phyloP scores from a whole-genome alignment of 352 stramenopile species.

The Phytopythium aichiense region DNA sequence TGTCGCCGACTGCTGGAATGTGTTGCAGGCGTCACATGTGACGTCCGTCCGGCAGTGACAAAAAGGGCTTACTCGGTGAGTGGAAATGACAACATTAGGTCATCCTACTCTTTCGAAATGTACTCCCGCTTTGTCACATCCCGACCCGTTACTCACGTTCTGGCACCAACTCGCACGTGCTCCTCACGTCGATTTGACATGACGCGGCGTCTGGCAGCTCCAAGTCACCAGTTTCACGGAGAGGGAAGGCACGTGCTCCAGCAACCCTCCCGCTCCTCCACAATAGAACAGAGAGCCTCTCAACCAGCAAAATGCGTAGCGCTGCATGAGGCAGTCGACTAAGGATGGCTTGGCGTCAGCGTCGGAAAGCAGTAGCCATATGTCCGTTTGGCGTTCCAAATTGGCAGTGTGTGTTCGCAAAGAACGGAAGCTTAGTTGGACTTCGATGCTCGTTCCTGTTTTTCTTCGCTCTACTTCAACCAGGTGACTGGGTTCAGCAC shows the following conservation, averaged over 20 bases:
- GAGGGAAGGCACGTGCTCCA: not conserved
- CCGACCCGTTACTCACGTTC: conserved; percentile 1
- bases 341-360: no score
- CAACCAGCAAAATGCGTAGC: no score
- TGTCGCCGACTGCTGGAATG: not conserved
- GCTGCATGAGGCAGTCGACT: no score
- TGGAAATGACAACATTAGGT: no score
- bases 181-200: conserved; percentile 2
- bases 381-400: not conserved
- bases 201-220: not conserved
- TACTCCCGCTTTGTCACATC: no score
- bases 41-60: not conserved
- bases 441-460: not conserved
- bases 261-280: no score
- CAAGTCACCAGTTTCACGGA: not conserved
- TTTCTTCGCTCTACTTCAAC: not conserved
- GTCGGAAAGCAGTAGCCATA: no score
- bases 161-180: not conserved
- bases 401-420: not conserved
- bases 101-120: no score
- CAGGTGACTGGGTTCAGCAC: not conserved
- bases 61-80: not conserved
- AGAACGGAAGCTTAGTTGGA: not conserved
- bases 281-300: no score
- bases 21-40: not conserved